These are phyloP conservation scores for Cardamine resedifolia DNA, from an alignment of 345 rosid genomes.

Conservation along the genomic window DNA sequence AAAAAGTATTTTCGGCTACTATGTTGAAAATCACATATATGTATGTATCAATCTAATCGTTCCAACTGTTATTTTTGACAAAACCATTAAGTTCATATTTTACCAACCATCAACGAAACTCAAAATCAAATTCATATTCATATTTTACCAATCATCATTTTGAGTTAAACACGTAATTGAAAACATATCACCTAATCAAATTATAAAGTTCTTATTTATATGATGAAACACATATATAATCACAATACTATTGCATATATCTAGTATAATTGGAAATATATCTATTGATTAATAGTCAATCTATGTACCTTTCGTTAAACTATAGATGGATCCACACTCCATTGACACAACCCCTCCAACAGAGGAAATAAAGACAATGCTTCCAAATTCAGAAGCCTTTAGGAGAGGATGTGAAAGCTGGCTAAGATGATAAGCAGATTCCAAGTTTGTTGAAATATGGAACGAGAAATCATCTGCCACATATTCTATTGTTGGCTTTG, in stretches of 20 bases:
- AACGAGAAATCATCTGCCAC: constrained; percentile 44
- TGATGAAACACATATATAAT: not conserved
- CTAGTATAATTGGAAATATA: not conserved
- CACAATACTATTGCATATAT: not conserved
- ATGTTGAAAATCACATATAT: not conserved
- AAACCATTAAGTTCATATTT: too few relatives aligned
- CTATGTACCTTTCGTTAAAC: constrained; percentile 22
- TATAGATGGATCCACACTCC: constrained; percentile 18
- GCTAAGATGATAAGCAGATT: constrained; percentile 49
- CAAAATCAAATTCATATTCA: not conserved
- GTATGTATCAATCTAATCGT: not conserved
- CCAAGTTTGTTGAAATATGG: constrained; percentile 46
- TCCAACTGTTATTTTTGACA: not conserved
- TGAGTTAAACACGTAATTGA: not conserved
- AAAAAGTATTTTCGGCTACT: not conserved
- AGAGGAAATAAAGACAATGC: constrained; percentile 48
- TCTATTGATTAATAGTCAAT: not conserved
- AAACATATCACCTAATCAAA: not conserved
- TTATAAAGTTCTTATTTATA: not conserved
- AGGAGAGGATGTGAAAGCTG: constrained; percentile 54
- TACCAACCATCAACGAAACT: too few relatives aligned
- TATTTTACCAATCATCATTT: not conserved
- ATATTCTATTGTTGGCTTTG: constrained; percentile 45
- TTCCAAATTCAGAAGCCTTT: constrained; percentile 53
- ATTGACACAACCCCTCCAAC: constrained; percentile 16